phyloP scores from a whole-genome alignment of 169 alveolate species.

The Babesia ovis region DNA sequence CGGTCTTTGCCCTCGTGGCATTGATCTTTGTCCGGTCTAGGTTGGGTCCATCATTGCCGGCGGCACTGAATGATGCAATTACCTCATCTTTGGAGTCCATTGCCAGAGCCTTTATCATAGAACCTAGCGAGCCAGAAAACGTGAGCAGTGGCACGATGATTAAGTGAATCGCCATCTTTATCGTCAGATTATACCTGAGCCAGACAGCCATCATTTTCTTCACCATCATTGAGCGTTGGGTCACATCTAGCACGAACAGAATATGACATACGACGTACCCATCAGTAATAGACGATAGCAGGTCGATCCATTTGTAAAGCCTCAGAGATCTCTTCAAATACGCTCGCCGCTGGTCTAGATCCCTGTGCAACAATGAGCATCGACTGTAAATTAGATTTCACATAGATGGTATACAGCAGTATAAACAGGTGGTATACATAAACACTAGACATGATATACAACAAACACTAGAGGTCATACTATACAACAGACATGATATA shows the following conservation, averaged over 20 bases:
- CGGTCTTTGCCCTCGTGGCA: conserved; percentile 1
- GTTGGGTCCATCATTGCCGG: background rate
- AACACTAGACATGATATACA: too few relatives aligned
- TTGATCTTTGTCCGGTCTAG: background rate
- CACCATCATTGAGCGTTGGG: background rate
- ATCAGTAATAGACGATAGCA: conserved; percentile 1
- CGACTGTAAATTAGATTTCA: too few relatives aligned
- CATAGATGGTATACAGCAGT: too few relatives aligned
- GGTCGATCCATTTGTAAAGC: conserved; percentile 1
- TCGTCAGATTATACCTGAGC: background rate
- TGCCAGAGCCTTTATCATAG: background rate
- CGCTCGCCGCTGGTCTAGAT: too few relatives aligned
- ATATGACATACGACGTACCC: background rate
- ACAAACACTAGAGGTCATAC: too few relatives aligned
- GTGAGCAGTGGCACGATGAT: background rate
- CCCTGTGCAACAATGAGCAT: too few relatives aligned
- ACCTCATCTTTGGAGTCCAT: background rate
- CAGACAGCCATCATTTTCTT: background rate
- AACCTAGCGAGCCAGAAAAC: conserved; percentile 7
- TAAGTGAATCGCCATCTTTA: background rate
- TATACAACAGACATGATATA: too few relatives aligned
- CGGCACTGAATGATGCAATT: background rate
- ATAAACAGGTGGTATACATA: too few relatives aligned
- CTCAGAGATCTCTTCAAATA: background rate
- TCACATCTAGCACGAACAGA: background rate